These are phyloP conservation scores for Acmispon strigosus DNA, from an alignment of 306 rosid species.

Conservation along the genomic window DNA sequence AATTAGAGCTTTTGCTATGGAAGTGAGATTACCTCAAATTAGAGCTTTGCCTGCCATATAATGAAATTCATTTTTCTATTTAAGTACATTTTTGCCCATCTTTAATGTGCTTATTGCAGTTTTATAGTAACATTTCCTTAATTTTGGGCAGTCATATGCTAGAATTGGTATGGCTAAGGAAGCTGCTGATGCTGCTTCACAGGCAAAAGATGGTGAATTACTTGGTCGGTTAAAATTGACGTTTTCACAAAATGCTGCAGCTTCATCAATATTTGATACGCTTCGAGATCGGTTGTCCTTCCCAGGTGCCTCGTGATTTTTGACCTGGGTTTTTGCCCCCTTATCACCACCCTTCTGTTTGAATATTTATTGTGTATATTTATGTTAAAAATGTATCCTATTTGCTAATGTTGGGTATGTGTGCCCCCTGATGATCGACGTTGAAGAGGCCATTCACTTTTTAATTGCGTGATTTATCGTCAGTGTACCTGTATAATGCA, in stretches of 20 bases:
- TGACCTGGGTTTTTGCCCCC: not conserved
- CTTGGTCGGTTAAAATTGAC: constrained; percentile 84
- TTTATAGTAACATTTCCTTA: not conserved
- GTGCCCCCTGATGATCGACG: not conserved
- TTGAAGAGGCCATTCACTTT: constrained; percentile 10
- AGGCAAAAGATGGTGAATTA: constrained; percentile 89
- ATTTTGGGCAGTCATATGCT: constrained; percentile 69
- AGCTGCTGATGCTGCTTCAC: constrained; percentile 98
- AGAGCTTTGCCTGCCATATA: not conserved
- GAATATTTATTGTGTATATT: constrained; percentile 30
- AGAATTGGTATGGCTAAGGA: constrained; percentile 96
- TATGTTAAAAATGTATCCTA: constrained; percentile 25
- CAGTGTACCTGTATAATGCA: constrained; percentile 6
- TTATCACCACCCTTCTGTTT: not conserved
- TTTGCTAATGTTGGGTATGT: constrained; percentile 20
- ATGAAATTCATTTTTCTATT: not conserved
- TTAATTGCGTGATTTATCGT: constrained; percentile 1
- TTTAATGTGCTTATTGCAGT: not conserved
- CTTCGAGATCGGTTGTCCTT: constrained; percentile 77
- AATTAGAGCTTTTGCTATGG: constrained; percentile 14
- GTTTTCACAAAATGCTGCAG: constrained; percentile 76
- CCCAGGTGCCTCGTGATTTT: constrained; percentile 60
- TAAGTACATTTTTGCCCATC: not conserved
- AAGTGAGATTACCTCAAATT: not conserved
- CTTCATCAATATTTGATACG: constrained; percentile 77